Conservation (phyloP, 805 yeast genomes). For the Saturnispora quitensis region DNA sequence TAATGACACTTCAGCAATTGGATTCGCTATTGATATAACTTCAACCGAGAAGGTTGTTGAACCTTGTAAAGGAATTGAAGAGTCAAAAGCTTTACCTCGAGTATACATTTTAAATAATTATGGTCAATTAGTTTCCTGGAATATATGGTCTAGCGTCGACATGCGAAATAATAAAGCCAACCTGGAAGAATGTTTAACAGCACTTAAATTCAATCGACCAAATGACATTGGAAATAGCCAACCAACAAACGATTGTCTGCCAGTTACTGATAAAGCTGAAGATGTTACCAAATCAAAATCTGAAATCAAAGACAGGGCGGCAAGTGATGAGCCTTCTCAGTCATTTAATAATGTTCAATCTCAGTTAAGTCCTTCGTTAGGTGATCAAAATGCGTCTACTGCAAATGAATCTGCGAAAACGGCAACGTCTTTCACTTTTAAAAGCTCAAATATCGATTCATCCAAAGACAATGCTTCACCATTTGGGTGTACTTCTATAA, state of each 20-base stretch:
- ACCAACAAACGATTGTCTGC: no score
- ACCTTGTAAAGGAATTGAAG: conserved; percentile 53
- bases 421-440: neutral
- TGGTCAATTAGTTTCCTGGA: conserved; percentile 57
- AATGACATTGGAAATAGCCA: neutral
- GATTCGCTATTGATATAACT: conserved; percentile 54
- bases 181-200: conserved; percentile 6
- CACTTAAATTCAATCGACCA: neutral
- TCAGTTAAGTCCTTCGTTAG: neutral
- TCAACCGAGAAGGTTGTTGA: conserved; percentile 34
- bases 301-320: no score
- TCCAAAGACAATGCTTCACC: neutral
- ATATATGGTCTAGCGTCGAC: conserved; percentile 48
- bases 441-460: neutral
- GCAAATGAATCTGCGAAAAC: neutral
- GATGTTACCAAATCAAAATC: neutral
- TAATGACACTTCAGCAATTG: conserved; percentile 64
- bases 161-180: conserved; percentile 25
- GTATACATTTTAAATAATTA: conserved; percentile 52
- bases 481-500: neutral
- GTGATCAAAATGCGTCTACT: neutral
- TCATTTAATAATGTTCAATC: neutral
- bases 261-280: neutral
- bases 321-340: neutral
- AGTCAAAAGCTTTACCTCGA: conserved; percentile 55